Base-by-base conservation (phyloP, 495 filamentous ascomycete genomes). In the Terfezia claveryi region DNA sequence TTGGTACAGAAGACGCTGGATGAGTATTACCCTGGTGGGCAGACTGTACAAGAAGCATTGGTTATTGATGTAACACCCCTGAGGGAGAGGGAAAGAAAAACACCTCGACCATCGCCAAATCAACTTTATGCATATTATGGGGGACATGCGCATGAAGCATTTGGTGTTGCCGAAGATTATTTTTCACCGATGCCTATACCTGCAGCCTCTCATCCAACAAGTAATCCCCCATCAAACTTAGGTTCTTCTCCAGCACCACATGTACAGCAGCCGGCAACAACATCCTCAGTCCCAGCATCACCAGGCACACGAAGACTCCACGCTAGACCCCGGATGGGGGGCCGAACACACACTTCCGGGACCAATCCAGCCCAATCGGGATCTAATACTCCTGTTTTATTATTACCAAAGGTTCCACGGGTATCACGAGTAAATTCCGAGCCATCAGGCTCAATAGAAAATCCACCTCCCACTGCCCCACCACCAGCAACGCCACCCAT, bases 41-140 rank as follows among this genome's bases (percentile, higher is more conserved):
- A 96, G 70, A 77, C 72, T 14, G 80, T 94, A 14, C 83, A 93
- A 38, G 92, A 98, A 66, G 92, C 91, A 6, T 70, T 98, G 54
- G 62, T 96, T 54, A 93, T 98, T 61, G 87, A 95, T 61, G 80
- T 92, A 12, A 88, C 87, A 4, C 69, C 73, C 44, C 50, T 54
- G 49, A 32, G 27, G 27, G 41, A 14, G 41, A 55, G 59, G 50
- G 58, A 64, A 37, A 79, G 83, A 49, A 78, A 83, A 54, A 95
- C 89, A 6, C 91, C 91, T 2, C 83, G 81, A 57, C 80, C 85
- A 16, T 93, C 87, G 16, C 64, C 68, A 11, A 68, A 70, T 14
- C 75, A 72, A 38, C 73, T 71, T 54, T 65, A 67, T n/a, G 52
- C 41, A 46, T 9, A 6, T 4, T 46, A 46, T 20, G 41, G 41